Conservation (phyloP, 805 yeast species). For the Pichia insulana region DNA sequence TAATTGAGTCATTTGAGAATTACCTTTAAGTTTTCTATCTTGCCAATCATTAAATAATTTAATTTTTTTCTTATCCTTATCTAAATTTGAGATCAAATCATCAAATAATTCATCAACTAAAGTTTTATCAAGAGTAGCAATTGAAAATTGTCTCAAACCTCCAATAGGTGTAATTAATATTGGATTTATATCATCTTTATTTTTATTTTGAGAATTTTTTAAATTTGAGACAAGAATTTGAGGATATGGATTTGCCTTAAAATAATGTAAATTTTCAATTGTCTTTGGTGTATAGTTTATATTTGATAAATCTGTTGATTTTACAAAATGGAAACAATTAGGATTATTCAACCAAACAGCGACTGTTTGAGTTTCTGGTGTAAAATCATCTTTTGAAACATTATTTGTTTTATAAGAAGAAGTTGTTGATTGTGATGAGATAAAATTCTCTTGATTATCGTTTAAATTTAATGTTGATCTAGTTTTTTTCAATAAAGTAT, state of each 20-base stretch:
- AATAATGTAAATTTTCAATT: slow-evolving; percentile 2
- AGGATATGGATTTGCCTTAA: slow-evolving; percentile 12
- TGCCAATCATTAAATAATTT: slow-evolving; percentile 17
- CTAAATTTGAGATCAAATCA: background rate
- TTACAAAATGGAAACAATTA: slow-evolving; percentile 16
- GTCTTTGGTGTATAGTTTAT: slow-evolving; percentile 1
- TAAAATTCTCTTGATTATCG: background rate
- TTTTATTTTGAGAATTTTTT: background rate
- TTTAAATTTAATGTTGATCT: slow-evolving; percentile 13
- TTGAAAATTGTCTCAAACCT: slow-evolving; percentile 33
- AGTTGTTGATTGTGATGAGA: no score
- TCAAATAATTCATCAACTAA: slow-evolving; percentile 17
- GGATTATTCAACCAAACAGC: slow-evolving; percentile 26
- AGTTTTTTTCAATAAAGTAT: slow-evolving; percentile 14
- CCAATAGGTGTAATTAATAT: slow-evolving; percentile 34
- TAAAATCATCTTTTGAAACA: slow-evolving; percentile 15
- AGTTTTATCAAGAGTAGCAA: slow-evolving; percentile 19
- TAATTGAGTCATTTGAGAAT: slow-evolving; percentile 26
- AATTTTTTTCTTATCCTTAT: slow-evolving; percentile 11
- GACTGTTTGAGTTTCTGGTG: slow-evolving; percentile 23
- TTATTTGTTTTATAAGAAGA: no score
- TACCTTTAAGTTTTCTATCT: slow-evolving; percentile 18
- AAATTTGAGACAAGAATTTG: slow-evolving; percentile 16
- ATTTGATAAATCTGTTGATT: background rate
- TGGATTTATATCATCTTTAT: slow-evolving; percentile 11